phyloP scores from a whole-genome alignment of 2,329 filamentous ascomycete species.

The Penicillium olsonii region DNA sequence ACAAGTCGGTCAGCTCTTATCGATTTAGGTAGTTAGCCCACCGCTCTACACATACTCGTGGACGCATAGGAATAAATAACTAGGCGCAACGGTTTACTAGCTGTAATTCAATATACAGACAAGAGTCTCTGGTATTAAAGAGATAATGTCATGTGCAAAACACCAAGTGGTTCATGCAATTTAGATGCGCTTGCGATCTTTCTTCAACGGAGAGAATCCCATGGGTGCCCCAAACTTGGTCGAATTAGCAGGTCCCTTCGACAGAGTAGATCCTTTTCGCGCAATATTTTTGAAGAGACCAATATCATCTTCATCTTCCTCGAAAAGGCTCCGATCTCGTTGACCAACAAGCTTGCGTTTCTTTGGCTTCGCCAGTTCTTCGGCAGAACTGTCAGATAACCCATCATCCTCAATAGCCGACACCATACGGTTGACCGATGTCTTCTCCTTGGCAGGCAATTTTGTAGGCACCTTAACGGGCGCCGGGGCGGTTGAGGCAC shows the following conservation, averaged over 20 bases:
- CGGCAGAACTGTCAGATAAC: constrained; percentile 20
- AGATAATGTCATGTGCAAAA: background rate
- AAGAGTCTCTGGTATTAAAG: background rate
- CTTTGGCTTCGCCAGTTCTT: constrained; percentile 56
- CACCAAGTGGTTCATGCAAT: background rate
- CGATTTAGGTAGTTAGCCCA: background rate
- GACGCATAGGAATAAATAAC: background rate
- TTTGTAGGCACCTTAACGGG: background rate
- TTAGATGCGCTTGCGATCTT: constrained; percentile 55
- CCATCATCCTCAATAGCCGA: constrained; percentile 20
- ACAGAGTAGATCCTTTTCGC: constrained; percentile 13
- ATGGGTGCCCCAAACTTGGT: constrained; percentile 50
- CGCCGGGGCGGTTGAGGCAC: background rate
- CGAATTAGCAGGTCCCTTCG: constrained; percentile 13
- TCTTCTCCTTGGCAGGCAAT: constrained; percentile 1
- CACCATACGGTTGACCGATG: constrained; percentile 5
- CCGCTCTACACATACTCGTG: too few relatives aligned
- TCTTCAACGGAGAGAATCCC: constrained; percentile 72
- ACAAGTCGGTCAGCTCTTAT: constrained; percentile 1
- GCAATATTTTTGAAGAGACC: background rate
- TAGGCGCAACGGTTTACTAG: too few relatives aligned
- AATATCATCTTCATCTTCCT: constrained; percentile 61
- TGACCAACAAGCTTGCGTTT: constrained; percentile 70
- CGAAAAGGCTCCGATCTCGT: constrained; percentile 67
- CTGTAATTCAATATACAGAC: background rate